Evolutionary conservation across 2,329 filamentous ascomycete genomes (phyloP).

Genomic region (Paraphaeosphaeria minitans): DNA sequence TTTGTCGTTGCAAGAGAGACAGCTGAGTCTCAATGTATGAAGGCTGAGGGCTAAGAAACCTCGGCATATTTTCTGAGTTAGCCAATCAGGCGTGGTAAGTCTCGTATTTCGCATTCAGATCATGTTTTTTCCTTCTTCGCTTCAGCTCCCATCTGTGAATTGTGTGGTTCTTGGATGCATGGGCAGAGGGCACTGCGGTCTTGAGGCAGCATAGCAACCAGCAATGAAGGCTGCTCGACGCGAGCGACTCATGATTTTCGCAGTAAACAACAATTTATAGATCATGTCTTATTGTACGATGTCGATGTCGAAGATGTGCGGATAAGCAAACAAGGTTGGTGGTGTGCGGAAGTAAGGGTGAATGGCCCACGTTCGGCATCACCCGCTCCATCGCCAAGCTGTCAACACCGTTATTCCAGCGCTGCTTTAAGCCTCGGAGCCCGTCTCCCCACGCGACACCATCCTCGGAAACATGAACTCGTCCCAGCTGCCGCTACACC

Average conservation of each 20-base stretch:
- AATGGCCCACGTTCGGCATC: background rate
- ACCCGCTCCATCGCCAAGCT: slow-evolving; percentile 10
- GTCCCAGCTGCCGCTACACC: slow-evolving; percentile 18
- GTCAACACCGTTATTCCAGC: slow-evolving; percentile 10
- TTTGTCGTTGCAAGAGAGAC: background rate
- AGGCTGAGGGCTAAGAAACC: background rate
- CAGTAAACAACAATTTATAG: background rate
- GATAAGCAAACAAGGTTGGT: background rate
- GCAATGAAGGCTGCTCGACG: background rate
- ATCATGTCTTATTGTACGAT: background rate
- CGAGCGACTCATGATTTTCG: background rate
- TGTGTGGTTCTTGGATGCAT: background rate
- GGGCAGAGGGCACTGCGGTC: background rate
- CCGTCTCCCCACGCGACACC: slow-evolving; percentile 8
- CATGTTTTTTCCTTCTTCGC: background rate
- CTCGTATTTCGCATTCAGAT: slow-evolving; percentile 1
- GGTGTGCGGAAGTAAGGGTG: background rate
- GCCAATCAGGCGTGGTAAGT: background rate
- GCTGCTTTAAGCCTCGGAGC: slow-evolving; percentile 18
- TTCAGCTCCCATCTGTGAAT: background rate
- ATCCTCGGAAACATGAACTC: slow-evolving; percentile 15
- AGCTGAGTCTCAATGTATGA: background rate
- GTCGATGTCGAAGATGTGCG: background rate
- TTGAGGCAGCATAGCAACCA: background rate
- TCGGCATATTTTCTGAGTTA: background rate